Evolutionary conservation across 768 basidiomycete genomes (phyloP).

Genomic region (Candolleomyces eurysporus): DNA sequence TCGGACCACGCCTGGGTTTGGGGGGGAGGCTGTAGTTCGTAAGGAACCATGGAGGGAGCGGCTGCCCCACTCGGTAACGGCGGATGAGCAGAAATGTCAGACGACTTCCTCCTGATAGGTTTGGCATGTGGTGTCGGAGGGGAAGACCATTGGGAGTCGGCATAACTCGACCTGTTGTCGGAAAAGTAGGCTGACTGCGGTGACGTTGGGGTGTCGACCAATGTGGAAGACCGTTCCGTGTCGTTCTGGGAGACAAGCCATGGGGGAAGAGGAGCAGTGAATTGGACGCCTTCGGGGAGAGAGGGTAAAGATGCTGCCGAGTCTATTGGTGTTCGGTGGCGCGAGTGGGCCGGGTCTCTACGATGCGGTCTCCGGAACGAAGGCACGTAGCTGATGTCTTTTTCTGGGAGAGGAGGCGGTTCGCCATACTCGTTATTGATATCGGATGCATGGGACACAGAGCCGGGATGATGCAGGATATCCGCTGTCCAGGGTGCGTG

Average conservation of each 20-base stretch:
- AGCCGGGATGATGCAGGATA: not conserved
- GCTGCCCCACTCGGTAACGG: too few species aligned
- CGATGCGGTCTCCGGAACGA: not conserved
- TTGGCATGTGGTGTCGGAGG: not conserved
- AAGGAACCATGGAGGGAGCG: too few species aligned
- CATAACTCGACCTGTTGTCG: not conserved
- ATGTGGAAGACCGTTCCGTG: not conserved
- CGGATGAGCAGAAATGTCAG: not conserved
- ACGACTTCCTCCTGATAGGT: not conserved
- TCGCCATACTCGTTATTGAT: not conserved
- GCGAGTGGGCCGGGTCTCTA: not conserved
- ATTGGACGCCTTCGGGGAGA: conserved; percentile 1
- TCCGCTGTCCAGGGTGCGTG: conserved; percentile 8
- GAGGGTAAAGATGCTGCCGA: conserved; percentile 1
- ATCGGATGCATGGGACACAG: not conserved
- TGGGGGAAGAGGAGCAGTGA: not conserved
- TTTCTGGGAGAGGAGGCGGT: conserved; percentile 4
- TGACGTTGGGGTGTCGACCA: not conserved
- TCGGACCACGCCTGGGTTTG: too few species aligned
- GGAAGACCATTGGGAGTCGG: not conserved
- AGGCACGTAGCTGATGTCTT: conserved; percentile 1
- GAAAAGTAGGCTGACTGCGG: conserved; percentile 2
- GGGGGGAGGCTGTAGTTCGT: too few species aligned
- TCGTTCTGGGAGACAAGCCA: not conserved
- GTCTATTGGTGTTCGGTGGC: not conserved